phyloP scores from a whole-genome alignment of 2,329 filamentous ascomycete species.

The Hypoxylon sp. region DNA sequence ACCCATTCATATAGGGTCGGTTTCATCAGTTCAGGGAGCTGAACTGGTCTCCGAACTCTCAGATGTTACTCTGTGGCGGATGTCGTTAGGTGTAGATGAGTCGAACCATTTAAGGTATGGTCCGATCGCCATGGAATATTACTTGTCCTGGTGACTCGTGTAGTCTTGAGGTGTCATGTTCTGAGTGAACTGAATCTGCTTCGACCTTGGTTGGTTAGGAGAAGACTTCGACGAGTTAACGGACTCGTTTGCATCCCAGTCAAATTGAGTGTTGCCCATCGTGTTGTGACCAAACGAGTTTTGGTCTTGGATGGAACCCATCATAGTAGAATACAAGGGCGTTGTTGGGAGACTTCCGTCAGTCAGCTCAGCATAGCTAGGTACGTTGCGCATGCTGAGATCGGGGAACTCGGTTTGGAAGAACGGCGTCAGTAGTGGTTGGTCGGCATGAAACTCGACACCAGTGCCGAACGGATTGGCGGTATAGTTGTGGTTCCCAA shows the following conservation, averaged over 20 bases:
- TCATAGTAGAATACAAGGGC: conserved; percentile 61
- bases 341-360: conserved; percentile 65
- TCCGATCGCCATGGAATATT: conserved; percentile 3
- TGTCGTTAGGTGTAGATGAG: neutral
- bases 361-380: conserved; percentile 62
- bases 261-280: conserved; percentile 63
- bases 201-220: conserved; percentile 57
- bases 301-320: conserved; percentile 60
- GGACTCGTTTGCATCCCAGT: conserved; percentile 64
- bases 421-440: conserved; percentile 65
- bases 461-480: conserved; percentile 50
- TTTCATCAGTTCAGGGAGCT: conserved; percentile 14
- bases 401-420: conserved; percentile 64
- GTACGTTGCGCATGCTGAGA: conserved; percentile 59
- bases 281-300: conserved; percentile 53
- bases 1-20: conserved; percentile 20
- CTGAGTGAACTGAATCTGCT: conserved; percentile 63
- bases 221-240: conserved; percentile 58
- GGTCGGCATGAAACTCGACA: conserved; percentile 59
- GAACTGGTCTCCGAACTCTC: neutral
- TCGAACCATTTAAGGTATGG: neutral
- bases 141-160: conserved; percentile 46
- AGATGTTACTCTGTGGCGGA: neutral
- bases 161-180: conserved; percentile 64
- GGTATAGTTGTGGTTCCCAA: conserved; percentile 59